Conservation (phyloP, 2,329 filamentous ascomycete species). For the Phaeosphaeriaceae sp. region DNA sequence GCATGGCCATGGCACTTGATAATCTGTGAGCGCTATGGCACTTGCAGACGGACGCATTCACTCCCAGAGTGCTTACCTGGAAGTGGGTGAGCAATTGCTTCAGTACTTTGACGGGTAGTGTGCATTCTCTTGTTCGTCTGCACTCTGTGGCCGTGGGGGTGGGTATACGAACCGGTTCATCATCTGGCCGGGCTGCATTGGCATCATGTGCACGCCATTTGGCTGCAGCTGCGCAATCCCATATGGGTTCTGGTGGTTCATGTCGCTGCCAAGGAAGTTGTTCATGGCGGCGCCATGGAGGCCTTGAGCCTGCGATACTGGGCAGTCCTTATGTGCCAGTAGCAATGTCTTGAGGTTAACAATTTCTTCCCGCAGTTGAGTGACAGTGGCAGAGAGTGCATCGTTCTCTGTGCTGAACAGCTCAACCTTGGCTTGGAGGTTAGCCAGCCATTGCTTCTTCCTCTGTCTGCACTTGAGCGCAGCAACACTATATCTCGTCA, state of each 20-base stretch:
- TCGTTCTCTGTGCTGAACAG: constrained; percentile 93
- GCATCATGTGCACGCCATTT: constrained; percentile 52
- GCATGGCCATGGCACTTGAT: constrained; percentile 13
- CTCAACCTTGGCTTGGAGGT: constrained; percentile 93
- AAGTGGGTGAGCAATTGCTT: constrained; percentile 36
- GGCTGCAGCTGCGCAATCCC: constrained; percentile 55
- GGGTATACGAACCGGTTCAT: constrained; percentile 48
- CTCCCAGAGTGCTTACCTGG: constrained; percentile 37
- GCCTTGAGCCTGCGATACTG: constrained; percentile 86
- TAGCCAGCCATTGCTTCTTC: constrained; percentile 98
- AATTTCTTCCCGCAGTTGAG: constrained; percentile 86
- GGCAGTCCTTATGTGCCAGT: constrained; percentile 94
- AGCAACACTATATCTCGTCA: constrained; percentile 72
- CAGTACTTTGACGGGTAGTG: constrained; percentile 31
- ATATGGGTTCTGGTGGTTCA: constrained; percentile 56
- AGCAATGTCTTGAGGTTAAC: constrained; percentile 93
- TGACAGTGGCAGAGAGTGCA: constrained; percentile 80
- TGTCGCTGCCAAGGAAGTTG: constrained; percentile 55
- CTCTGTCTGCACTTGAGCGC: constrained; percentile 96
- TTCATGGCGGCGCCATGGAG: constrained; percentile 62
- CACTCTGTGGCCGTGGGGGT: constrained; percentile 26
- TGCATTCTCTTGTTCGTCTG: constrained; percentile 36
- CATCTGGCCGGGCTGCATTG: constrained; percentile 48
- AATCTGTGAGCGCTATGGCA: constrained; percentile 7
- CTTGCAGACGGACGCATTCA: constrained; percentile 19